Evolutionary conservation across 2,329 filamentous ascomycete species (phyloP), one percentile per base, ranked within the genome.

Genomic region (Aspergillus nomiae): DNA sequence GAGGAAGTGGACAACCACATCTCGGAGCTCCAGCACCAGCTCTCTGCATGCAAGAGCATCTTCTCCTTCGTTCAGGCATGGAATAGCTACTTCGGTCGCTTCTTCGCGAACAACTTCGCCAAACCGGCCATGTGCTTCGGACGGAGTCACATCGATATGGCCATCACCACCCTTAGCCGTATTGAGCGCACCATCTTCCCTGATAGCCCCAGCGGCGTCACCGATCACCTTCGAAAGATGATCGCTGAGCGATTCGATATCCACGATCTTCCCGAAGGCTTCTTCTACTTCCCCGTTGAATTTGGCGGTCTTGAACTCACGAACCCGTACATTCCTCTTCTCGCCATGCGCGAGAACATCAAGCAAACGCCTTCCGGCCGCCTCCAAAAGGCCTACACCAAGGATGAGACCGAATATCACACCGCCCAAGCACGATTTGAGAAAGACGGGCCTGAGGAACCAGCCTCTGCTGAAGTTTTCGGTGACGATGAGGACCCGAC

Each of bases 31-130:
- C 80, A 81, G 36, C 81, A 80, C 4, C 88, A 90, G 67, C 83
- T 90, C 6, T 77, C 78, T 7, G 79, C 82, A 30, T 84, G 83
- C 63, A 81, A 82, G 63, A 87, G 83, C 63, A 76, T 88, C 8
- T 85, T 89, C 64, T 78, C 83, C 30, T 88, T 85, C 81, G 81
- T 88, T 4, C 82, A 87, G 66, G 85, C 85, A 0, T 88, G 86
- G 81, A 88, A 88, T 67, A 83, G 80, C 45, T 88, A 87, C 69
- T 82, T 84, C 34, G 80, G 78, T 9, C 80, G 82, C 1, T 88
- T 88, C 73, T 87, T 88, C 70, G 77, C 77, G 58, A 84, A 82
- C 66, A 87, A 87, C 68, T 87, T 88, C 63, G 85, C 83, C 9
- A 82, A 82, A 59, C 82, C 85, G 4, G 83, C 84, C 16, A 79